A percentile compares a stretch with the other conserved stretches of the same genome.
Conservation (phyloP, 257 asterid species). For the Gentiana dahurica region DNA sequence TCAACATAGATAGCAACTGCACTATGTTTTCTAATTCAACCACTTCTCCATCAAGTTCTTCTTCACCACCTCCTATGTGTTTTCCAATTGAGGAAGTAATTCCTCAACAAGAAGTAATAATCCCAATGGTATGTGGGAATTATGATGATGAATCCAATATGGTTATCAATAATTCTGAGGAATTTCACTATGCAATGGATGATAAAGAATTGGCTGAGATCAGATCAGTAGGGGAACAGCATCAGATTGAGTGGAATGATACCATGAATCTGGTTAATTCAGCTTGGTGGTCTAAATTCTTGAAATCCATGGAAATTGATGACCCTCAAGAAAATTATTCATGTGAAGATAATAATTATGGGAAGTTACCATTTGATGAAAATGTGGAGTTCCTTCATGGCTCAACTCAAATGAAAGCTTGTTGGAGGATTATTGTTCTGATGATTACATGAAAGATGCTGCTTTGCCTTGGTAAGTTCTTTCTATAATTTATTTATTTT, state of each 20-base stretch:
- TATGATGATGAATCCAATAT: slow-evolving; percentile 2
- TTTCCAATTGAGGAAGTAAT: slow-evolving; percentile 27
- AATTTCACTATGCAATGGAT: slow-evolving; percentile 69
- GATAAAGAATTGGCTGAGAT: slow-evolving; percentile 91
- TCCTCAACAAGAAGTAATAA: slow-evolving; percentile 19
- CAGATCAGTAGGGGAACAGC: slow-evolving; percentile 82
- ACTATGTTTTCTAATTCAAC: slow-evolving; percentile 40
- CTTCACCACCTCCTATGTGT: slow-evolving; percentile 46
- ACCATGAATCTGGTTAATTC: slow-evolving; percentile 69
- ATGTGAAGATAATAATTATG: slow-evolving; percentile 20
- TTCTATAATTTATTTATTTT: neutral
- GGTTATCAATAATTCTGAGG: slow-evolving; percentile 6
- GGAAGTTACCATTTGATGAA: slow-evolving; percentile 53
- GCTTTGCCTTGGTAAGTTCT: slow-evolving; percentile 80
- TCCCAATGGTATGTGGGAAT: slow-evolving; percentile 13
- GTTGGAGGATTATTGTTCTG: slow-evolving; percentile 44
- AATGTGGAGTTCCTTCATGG: slow-evolving; percentile 89
- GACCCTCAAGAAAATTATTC: slow-evolving; percentile 24
- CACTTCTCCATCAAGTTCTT: slow-evolving; percentile 38
- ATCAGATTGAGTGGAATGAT: slow-evolving; percentile 91
- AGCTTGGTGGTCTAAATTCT: slow-evolving; percentile 88
- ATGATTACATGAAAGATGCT: slow-evolving; percentile 58
- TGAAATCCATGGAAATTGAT: slow-evolving; percentile 50
- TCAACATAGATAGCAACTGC: slow-evolving; percentile 43
- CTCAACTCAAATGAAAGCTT: slow-evolving; percentile 52